Evolutionary conservation across 1,284 basidiomycete genomes (phyloP).

Genomic region (Prillingera fragicola): DNA sequence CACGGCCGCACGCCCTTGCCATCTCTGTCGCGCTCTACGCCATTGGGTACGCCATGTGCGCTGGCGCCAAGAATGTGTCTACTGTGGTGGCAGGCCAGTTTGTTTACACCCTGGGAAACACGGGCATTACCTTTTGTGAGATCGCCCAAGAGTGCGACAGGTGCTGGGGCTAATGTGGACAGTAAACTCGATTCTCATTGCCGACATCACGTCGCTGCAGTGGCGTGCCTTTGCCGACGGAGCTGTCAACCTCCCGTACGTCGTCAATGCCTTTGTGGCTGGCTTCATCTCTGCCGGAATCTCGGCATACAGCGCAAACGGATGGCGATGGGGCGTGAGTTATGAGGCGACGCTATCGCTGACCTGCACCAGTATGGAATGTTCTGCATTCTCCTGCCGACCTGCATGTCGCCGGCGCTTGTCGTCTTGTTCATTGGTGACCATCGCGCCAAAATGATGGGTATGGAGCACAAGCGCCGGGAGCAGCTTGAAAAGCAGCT

Average conservation of each 20-base stretch:
- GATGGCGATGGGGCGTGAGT: conserved; percentile 62
- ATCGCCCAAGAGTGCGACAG: conserved; percentile 46
- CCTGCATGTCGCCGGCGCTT: conserved; percentile 20
- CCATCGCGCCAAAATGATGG: conserved; percentile 4
- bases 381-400: conserved; percentile 47
- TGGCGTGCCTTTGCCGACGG: conserved; percentile 68
- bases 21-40: conserved; percentile 29
- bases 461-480: too few relatives aligned
- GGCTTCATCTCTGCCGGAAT: conserved; percentile 57
- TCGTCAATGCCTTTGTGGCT: conserved; percentile 40
- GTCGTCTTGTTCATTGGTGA: conserved; percentile 22
- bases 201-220: conserved; percentile 67
- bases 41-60: conserved; percentile 35
- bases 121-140: conserved; percentile 29
- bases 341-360: not conserved
- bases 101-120: conserved; percentile 35
- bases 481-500: too few relatives aligned
- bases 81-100: conserved; percentile 34
- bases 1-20: conserved; percentile 26
- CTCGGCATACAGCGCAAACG: conserved; percentile 37
- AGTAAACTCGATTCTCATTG: conserved; percentile 38
- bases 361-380: conserved; percentile 39
- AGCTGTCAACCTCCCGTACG: conserved; percentile 60
- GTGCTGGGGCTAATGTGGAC: conserved; percentile 21
- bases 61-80: conserved; percentile 24